Base-by-base conservation (phyloP, 2,329 filamentous ascomycete genomes). In the Chaetomiaceae sp. region DNA sequence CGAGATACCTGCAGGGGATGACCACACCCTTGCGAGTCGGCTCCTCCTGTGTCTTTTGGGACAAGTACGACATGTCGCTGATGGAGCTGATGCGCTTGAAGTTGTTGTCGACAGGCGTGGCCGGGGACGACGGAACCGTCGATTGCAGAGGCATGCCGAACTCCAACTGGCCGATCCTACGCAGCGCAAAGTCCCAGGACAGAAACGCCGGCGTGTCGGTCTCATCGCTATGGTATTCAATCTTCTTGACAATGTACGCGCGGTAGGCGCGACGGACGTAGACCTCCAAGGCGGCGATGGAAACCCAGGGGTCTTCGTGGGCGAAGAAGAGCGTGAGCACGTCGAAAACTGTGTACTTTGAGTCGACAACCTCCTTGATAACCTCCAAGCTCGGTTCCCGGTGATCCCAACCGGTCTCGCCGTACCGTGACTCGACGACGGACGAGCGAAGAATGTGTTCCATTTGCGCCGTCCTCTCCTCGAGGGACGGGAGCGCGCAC, bases 301-400 rank as follows among this genome's bases (percentile, higher is more conserved):
- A 89, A 25, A 99, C 92, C 89, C 90, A 97, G 12, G 89, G 85
- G 65, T 99, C 93, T 37, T 88, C 82, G 70, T 99, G 90, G 30
- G 85, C 87, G 66, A 99, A 99, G 82, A 99, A 99, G 51, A 89
- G 84, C 7, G 92, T 87, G 59, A 99, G 72, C 16, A 99, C 93
- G 66, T 99, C 93, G 62, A 96, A 96, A 58, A 99, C 93, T 37
- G 92, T 97, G 75, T 95, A 97, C 74, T 95, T 95, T 48, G 93
- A 97, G 70, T 99, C 93, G 46, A 99, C 89, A 27, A 99, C 91
- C 70, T 99, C 93, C 77, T 96, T 96, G 73, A 99, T 86, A 58
- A 95, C 77, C 19, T 95, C 87, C 48, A 95, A 75, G 70, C 86
- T 89, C 42, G 93, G 93, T 70, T 96, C 88, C 59, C 93, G 81